Evolutionary conservation across 805 yeast species (phyloP).

Genomic region (Ogataea angusta): DNA sequence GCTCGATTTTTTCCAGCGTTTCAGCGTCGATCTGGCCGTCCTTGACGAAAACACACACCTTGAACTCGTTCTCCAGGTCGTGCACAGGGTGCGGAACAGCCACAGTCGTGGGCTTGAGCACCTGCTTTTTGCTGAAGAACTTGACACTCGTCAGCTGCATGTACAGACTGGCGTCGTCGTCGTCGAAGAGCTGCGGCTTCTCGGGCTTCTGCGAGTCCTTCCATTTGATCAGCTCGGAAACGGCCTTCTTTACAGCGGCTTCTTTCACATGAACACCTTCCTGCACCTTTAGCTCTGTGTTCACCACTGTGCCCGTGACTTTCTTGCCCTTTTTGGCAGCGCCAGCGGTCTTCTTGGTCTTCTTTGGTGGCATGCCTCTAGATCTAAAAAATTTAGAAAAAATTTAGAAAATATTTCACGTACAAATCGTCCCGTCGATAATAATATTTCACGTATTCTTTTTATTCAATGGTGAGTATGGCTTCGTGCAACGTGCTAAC

Average conservation of each 20-base stretch:
- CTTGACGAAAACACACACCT: slow-evolving; percentile 65
- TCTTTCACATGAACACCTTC: slow-evolving; percentile 19
- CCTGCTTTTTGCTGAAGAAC: slow-evolving; percentile 56
- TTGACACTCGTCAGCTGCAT: slow-evolving; percentile 65
- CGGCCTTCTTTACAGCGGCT: slow-evolving; percentile 43
- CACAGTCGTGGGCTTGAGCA: slow-evolving; percentile 54
- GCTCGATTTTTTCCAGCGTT: slow-evolving; percentile 45
- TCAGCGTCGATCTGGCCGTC: slow-evolving; percentile 52
- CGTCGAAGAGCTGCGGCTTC: slow-evolving; percentile 56
- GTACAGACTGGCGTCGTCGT: slow-evolving; percentile 52
- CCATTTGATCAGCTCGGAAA: slow-evolving; percentile 65
- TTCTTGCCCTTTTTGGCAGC: slow-evolving; percentile 19
- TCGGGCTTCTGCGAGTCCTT: slow-evolving; percentile 34
- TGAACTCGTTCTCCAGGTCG: slow-evolving; percentile 41
- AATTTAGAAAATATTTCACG: slow-evolving; percentile 1
- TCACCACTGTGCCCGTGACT: slow-evolving; percentile 12
- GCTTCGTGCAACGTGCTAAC: background rate
- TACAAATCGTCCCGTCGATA: slow-evolving; percentile 9
- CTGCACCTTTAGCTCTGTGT: slow-evolving; percentile 47
- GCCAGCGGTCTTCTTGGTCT: slow-evolving; percentile 14
- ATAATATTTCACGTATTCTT: background rate
- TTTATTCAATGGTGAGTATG: slow-evolving; percentile 8
- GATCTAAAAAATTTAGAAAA: slow-evolving; percentile 8
- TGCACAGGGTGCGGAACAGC: slow-evolving; percentile 46
- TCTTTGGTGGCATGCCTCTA: slow-evolving; percentile 22